A percentile compares a stretch with the other conserved stretches of the same genome.
phyloP scores from a whole-genome alignment of 208 protist species.

The Acanthamoeba healyi region DNA sequence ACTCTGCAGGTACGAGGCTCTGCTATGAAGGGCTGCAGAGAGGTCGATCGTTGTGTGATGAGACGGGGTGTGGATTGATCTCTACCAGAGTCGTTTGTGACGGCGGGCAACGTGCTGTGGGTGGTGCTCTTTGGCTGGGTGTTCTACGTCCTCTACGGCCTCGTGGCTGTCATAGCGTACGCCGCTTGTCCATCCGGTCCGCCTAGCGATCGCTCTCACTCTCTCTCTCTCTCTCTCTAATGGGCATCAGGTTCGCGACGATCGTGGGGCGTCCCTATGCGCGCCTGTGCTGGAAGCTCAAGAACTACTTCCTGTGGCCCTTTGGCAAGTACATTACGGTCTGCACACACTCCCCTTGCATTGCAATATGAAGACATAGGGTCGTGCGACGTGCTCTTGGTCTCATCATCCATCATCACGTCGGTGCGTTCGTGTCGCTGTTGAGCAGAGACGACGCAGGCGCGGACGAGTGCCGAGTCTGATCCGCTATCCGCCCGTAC shows the following conservation, averaged over 20 bases:
- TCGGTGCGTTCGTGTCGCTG: too few species aligned
- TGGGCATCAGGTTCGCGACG: slow-evolving; percentile 7
- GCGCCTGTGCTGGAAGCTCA: slow-evolving; percentile 80
- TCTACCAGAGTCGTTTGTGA: neutral
- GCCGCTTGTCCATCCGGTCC: neutral
- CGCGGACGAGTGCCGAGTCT: neutral
- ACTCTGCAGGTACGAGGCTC: neutral
- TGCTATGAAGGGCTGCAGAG: too few species aligned
- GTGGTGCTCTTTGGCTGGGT: neutral
- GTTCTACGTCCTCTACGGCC: neutral
- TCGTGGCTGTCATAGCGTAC: neutral
- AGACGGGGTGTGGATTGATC: neutral
- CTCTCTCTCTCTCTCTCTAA: neutral
- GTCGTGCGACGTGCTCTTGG: neutral
- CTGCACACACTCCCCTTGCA: neutral
- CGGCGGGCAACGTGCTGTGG: neutral
- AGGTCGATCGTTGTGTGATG: too few species aligned
- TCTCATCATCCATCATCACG: too few species aligned
- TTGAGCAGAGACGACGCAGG: neutral
- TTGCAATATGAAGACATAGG: neutral
- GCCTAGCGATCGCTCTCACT: too few species aligned
- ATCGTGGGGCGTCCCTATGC: slow-evolving; percentile 80
- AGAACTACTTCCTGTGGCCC: slow-evolving; percentile 85
- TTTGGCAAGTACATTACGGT: slow-evolving; percentile 85
- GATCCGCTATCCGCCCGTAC: neutral